Evolutionary conservation across 768 basidiomycete genomes (phyloP).

Genomic region (Phallus indusiatus): DNA sequence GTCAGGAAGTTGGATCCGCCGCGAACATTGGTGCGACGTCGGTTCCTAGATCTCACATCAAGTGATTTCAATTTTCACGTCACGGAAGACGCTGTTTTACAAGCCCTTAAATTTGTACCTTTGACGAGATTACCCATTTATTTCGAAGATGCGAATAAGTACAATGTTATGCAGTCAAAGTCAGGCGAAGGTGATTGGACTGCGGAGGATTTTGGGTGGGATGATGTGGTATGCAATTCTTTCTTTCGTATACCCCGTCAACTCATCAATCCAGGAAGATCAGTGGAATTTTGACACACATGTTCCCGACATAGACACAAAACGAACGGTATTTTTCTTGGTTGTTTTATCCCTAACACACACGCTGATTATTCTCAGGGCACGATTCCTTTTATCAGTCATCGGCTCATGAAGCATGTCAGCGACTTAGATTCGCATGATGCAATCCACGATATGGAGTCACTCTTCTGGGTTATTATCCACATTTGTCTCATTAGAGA

Average conservation of each 20-base stretch:
- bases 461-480: not conserved
- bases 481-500: not conserved
- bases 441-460: not conserved
- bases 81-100: not conserved
- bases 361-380: not conserved
- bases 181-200: not conserved
- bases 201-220: not conserved
- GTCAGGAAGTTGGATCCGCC: no score
- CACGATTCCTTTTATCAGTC: not conserved
- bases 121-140: not conserved
- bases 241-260: no score
- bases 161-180: not conserved
- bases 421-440: not conserved
- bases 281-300: not conserved
- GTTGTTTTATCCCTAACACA: no score
- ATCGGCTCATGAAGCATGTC: not conserved
- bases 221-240: not conserved
- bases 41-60: not conserved
- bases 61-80: not conserved
- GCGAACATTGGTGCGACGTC: not conserved
- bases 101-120: not conserved
- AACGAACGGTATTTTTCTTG: no score
- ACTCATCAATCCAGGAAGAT: no score
- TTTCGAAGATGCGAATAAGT: not conserved
- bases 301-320: not conserved